Base-by-base conservation (phyloP, 2,329 filamentous ascomycete genomes). In the Pseudocercospora ulei region DNA sequence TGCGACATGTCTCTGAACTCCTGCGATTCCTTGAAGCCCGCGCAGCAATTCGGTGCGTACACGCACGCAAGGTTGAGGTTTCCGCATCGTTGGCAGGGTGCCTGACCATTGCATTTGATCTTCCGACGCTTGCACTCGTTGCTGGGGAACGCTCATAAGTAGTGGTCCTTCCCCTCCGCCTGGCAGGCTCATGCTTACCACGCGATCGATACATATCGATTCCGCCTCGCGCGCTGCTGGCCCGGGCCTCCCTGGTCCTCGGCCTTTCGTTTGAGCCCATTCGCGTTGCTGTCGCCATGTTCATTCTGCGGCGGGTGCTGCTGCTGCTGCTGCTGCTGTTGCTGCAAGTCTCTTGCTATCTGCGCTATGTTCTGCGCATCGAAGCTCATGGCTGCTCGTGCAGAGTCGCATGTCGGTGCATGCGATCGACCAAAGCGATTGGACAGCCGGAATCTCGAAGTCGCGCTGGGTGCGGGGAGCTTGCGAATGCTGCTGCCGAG, bases 11-110 rank as follows among this genome's bases (percentile, higher is more conserved):
- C 73, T 56, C 78, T 82, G 68, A 86, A 95, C 59, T 95, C 87
- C 67, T 92, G 83, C 30, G 85, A 86, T 55, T 95, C 87, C 61
- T 88, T 90, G 70, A 94, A 86, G 61, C 75, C 85, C 66, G 76
- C 87, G 59, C 75, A 78, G 64, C 76, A 79, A 54, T 79, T 80
- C 3, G 75, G 74, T 44, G 75, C 72, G 63, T 80, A 80, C 42
- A 75, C 62, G 55, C 73, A 80, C 55, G 78, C 74, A 43, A 79
- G 65, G 41, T 67, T 70, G 39, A 79, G 64, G 58, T 78, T 77
- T 16, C 75, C 75, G 58, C 76, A 80, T 48, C 76, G 67, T 53
- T 77, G 73, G 53, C 76, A 80, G 7, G 75, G 75, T 8, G 68
- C 70, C 56, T 79, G 70, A 26, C 76, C 76, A 60, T 79, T 79